Evolutionary conservation across 1,284 basidiomycete genomes (phyloP), one percentile per base, ranked within the genome.

Genomic region (Filobasidium uniguttulatum): DNA sequence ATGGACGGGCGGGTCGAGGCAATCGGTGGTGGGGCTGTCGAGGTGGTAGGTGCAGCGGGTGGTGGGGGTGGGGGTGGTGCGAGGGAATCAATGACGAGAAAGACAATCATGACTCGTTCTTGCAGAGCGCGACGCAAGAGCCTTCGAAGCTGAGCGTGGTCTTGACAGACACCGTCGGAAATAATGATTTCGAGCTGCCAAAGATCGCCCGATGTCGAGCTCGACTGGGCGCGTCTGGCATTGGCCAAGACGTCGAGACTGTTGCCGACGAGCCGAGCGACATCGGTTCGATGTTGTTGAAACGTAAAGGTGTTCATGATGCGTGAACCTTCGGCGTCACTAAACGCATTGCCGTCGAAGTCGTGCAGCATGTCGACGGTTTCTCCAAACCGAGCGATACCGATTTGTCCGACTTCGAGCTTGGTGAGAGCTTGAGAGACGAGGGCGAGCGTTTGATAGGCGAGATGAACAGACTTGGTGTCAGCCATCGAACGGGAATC

Each of bases 161-260:
- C 88, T 68, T 97, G 89, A 66, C 91, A 97, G 57, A 97, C 86
- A 28, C 94, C 94, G 65, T 99, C 94, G 17, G 91, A 97, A 57
- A 98, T 89, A 74, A 99, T 94, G 71, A 98, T 90, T 68, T 96
- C 80, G 48, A 99, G 76, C 66, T 99, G 94, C 94, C 94, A 98
- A 22, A 98, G 75, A 57, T 97, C 90, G 2, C 79, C 76, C 2
- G 79, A 76, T 1, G 62, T 57, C 5, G 65, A 62, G n/a, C 80
- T 77, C 7, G 77, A 70, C 29, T 79, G 76, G 47, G 75, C 74
- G 60, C 84, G 83, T 38, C 86, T 72, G 26, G 88, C 83, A 28
- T 74, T 74, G 58, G 83, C 80, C 12, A 99, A 77, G 53, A 85
- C 77, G 15, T 75, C 69, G 33, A 98, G 73, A 55, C 85, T 90